Evolutionary conservation across 164 flowering plant species (phyloP).

Genomic region (Dillenia suffruticosa): DNA sequence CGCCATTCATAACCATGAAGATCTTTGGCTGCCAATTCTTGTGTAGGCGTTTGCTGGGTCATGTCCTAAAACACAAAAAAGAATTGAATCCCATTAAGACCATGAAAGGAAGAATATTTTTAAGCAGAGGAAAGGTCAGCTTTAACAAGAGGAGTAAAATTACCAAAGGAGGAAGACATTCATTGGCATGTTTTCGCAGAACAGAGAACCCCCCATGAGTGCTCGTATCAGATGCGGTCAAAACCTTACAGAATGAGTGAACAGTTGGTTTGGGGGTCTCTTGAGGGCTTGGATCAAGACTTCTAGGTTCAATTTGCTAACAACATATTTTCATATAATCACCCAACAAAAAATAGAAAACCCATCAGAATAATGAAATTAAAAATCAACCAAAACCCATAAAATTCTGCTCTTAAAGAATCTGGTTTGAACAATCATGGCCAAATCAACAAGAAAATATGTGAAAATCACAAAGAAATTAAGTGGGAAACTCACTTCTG

Average conservation of each 20-base stretch:
- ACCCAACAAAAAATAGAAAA: not conserved
- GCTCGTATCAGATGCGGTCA: slow-evolving; percentile 71
- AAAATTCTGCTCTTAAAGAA: not conserved
- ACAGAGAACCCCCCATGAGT: slow-evolving; percentile 80
- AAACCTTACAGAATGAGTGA: slow-evolving; percentile 55
- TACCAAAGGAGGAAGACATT: slow-evolving; percentile 69
- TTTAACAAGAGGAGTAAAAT: not conserved
- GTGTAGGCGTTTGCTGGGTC: slow-evolving; percentile 68
- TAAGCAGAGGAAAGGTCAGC: no score
- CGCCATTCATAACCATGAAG: slow-evolving; percentile 84
- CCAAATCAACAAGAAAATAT: slow-evolving; percentile 2
- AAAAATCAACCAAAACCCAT: no score
- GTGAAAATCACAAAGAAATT: not conserved
- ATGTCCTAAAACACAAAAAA: slow-evolving; percentile 45
- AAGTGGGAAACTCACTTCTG: slow-evolving; percentile 39
- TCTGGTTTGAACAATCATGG: not conserved
- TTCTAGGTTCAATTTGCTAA: slow-evolving; percentile 47
- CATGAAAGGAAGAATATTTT: not conserved
- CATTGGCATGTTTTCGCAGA: slow-evolving; percentile 65
- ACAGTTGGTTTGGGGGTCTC: slow-evolving; percentile 39
- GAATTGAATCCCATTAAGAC: not conserved
- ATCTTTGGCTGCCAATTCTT: slow-evolving; percentile 77
- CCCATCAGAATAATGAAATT: not conserved
- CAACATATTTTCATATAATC: not conserved
- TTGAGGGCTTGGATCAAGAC: slow-evolving; percentile 35